phyloP scores from a whole-genome alignment of 495 filamentous ascomycete species.

The Trichoderma orchidacearum region DNA sequence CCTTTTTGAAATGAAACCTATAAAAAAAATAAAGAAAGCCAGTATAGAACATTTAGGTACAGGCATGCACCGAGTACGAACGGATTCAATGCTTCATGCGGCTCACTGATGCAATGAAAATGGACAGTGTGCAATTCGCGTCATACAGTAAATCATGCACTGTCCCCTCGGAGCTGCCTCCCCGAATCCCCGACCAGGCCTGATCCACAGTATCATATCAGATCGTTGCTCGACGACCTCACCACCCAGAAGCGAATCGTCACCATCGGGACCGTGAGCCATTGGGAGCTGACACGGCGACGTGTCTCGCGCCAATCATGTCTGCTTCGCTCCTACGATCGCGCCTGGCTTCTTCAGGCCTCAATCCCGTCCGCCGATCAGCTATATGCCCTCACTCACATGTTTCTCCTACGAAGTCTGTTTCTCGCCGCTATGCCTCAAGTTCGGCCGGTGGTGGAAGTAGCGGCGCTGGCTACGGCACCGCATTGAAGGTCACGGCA shows the following conservation, averaged over 20 bases:
- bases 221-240: neutral
- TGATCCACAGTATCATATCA: neutral
- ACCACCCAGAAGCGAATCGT: neutral
- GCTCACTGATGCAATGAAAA: no score
- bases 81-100: no score
- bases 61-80: no score
- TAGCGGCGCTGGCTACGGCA: slow-evolving; percentile 19
- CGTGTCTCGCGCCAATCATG: neutral
- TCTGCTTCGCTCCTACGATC: slow-evolving; percentile 1
- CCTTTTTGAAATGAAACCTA: no score
- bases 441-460: slow-evolving; percentile 11
- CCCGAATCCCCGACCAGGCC: neutral
- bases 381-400: neutral
- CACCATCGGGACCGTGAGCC: no score
- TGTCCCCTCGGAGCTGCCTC: neutral
- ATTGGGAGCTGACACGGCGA: neutral
- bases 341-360: neutral
- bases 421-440: slow-evolving; percentile 19
- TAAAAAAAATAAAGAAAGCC: no score
- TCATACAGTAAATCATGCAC: no score
- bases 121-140: neutral
- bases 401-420: neutral
- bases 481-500: slow-evolving; percentile 33
- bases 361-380: neutral
- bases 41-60: no score